phyloP scores from a whole-genome alignment of 306 rosid genomes.

The Trifolium subterraneum region DNA sequence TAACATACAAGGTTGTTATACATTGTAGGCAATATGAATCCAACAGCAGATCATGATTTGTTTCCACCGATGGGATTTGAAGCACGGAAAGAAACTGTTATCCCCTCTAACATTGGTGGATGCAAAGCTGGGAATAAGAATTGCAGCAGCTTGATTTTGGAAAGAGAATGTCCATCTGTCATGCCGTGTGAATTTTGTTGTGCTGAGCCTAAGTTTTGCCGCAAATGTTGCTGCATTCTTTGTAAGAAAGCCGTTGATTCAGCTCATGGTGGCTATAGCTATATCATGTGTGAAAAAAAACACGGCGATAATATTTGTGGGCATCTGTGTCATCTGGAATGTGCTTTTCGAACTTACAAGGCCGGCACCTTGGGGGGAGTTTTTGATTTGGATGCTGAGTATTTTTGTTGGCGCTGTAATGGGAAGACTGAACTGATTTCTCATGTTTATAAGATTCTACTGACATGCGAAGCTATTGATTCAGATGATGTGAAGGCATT shows the following conservation, averaged over 20 bases:
- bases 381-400: conserved; percentile 77
- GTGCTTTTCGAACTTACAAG: conserved; percentile 63
- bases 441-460: conserved; percentile 57
- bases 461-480: conserved; percentile 56
- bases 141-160: conserved; percentile 54
- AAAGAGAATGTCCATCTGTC: conserved; percentile 39
- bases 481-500: conserved; percentile 53
- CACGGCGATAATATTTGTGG: conserved; percentile 62
- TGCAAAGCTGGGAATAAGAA: conserved; percentile 70
- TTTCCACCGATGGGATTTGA: conserved; percentile 24
- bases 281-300: conserved; percentile 60
- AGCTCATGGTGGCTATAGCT: conserved; percentile 59
- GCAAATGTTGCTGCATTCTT: conserved; percentile 80
- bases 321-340: conserved; percentile 70
- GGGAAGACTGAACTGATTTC: conserved; percentile 64
- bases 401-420: conserved; percentile 80
- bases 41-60: conserved; percentile 39
- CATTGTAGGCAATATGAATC: too few species aligned
- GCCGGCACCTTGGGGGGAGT: conserved; percentile 85
- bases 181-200: conserved; percentile 83
- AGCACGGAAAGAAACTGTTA: conserved; percentile 45
- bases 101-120: conserved; percentile 34
- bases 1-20: conserved; percentile 14
- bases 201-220: conserved; percentile 67
- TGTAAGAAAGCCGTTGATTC: conserved; percentile 61